Evolutionary conservation across 139 green algal genomes (phyloP), one percentile per base, ranked within the genome.

Genomic region (Eudorina sp.): DNA sequence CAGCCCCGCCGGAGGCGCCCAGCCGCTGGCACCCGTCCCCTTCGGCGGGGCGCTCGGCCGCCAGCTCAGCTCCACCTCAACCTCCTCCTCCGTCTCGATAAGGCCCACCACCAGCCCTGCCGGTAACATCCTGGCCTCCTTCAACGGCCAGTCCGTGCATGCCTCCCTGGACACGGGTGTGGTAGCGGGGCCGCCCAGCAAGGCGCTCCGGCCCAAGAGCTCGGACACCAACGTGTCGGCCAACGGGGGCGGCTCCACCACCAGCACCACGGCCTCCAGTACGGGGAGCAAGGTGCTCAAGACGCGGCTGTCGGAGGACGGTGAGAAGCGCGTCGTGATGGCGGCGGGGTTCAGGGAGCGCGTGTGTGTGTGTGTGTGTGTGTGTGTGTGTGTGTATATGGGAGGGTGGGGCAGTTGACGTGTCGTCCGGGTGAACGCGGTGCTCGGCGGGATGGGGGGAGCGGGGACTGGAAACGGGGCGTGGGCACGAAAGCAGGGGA

Each of bases 91-190:
- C 45, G n/a, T 45, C 19, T 86, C 80, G 21, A 72, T 38, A 3
- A 43, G 80, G 2, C 41, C 60, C 27, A 34, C 41, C 45, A 51
- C 45, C 45, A 78, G 34, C 62, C 64, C 64, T 0, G 29, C 64
- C 21, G 46, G 45, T n/a, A 86, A 18, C 66, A 87, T 87, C 43
- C 81, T 87, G 3, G 81, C 81, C 4, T 21, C 64, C 64, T 87
- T 66, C 81, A 69, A n/a, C 75, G 34, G 75, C 34, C 74, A 82
- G 45, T 48, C 74, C 29, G 74, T 55, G 34, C 41, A 79, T 34
- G 70, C 70, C 25, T 53, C 70, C 66, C 38, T 79, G 40, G 70
- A 79, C 41, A 40, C 40, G 38, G 19, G 40, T 23, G 70, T 79
- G 40, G 70, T 79, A 7, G 70, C 70, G 70, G 70, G 70, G 5